Evolutionary conservation across 371 early-diverging fungal species (phyloP), one percentile per base, ranked within the genome.

Genomic region (Entomophthora muscae): DNA sequence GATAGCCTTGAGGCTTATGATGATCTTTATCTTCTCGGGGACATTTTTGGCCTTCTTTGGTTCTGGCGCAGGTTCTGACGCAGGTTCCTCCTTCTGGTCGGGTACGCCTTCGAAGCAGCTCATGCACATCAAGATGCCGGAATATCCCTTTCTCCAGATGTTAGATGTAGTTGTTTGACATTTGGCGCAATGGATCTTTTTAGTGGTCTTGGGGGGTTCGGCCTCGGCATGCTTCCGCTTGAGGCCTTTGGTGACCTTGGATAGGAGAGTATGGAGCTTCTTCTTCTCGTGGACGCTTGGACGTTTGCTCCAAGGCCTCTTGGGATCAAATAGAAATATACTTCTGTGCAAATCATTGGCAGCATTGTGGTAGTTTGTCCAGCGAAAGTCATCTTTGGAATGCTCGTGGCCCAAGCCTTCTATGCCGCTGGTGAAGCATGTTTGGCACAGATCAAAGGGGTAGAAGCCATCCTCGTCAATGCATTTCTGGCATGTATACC

Each of bases 101-200:
- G 78, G 72, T 7, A 84, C 85, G 2, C 82, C 67, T 24, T 78
- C 72, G 67, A 85, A 90, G 70, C 91, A 92, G 7, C 73, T 72
- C 63, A 83, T 80, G 69, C 93, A 92, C 88, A 92, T 87, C 2
- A 89, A 70, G 0, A 89, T 82, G 1, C 87, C 87, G 51, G 88
- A 84, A 66, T 88, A 91, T 0, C 88, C 91, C 66, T 76, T 76
- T 42, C 76, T 65, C 76, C 76, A 76, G 54, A 67, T 69, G n/a
- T 68, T 53, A 1, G 77, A 73, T 12, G 70, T 69, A 0, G 67
- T 64, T 1, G 75, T 69, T 73, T 74, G 73, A 61, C 77, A 77
- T 51, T 75, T 73, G 1, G 77, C 73, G 53, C 77, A 77, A 70
- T 77, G 69, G 73, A 76, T 58, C 58, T 53, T 57, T 64, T 42